phyloP scores from a whole-genome alignment of 23 red algal genomes.

The Gracilaria gracilis region DNA sequence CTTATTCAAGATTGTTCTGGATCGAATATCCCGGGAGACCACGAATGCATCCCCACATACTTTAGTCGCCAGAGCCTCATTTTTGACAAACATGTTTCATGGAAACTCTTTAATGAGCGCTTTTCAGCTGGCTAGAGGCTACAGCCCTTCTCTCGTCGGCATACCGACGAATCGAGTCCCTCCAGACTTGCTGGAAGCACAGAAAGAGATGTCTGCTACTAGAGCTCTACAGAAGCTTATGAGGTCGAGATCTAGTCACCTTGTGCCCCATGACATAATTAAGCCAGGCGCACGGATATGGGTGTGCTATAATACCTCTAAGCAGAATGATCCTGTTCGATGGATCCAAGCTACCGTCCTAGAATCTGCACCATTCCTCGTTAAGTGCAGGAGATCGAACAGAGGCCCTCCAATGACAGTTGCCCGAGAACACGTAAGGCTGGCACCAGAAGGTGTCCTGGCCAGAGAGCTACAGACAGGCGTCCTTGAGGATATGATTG shows the following conservation, averaged over 20 bases:
- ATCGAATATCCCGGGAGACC: not conserved
- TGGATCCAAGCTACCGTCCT: constrained; percentile 44
- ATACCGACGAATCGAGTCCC: constrained; percentile 11
- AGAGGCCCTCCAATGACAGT: too few species aligned
- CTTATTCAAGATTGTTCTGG: constrained; percentile 3
- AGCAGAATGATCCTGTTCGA: constrained; percentile 39
- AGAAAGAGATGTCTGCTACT: constrained; percentile 18
- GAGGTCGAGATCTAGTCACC: constrained; percentile 1
- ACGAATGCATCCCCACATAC: not conserved
- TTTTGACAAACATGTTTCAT: too few species aligned
- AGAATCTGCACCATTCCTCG: not conserved
- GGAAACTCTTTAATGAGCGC: too few species aligned
- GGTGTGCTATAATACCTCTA: constrained; percentile 56
- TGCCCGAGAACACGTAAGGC: too few species aligned
- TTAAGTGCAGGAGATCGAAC: constrained; percentile 37
- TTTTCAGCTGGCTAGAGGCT: too few species aligned
- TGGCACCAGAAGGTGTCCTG: too few species aligned
- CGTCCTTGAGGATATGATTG: constrained; percentile 12
- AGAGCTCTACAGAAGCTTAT: constrained; percentile 46
- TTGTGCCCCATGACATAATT: not conserved
- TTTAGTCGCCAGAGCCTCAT: too few species aligned
- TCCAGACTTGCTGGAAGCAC: constrained; percentile 37
- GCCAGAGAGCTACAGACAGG: too few species aligned
- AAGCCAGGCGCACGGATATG: constrained; percentile 17
- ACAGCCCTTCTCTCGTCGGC: constrained; percentile 17